phyloP scores from a whole-genome alignment of 495 filamentous ascomycete species.

The Aspergillus kassunensis region DNA sequence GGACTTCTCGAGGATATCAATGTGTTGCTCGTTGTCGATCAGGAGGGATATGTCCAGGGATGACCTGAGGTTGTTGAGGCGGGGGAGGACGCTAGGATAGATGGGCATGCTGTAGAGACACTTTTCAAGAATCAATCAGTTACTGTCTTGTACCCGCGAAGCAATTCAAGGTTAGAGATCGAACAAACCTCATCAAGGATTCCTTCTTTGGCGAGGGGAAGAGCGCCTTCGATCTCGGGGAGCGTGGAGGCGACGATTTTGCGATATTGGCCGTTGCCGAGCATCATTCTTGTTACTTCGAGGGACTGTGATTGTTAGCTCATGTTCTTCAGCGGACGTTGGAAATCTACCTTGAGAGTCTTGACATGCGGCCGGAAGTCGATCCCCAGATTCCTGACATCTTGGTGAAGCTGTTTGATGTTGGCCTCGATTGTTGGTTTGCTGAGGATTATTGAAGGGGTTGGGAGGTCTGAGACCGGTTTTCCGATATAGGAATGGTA shows the following conservation, averaged over 20 bases:
- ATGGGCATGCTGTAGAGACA: constrained; percentile 34
- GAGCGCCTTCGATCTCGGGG: constrained; percentile 25
- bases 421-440: constrained; percentile 30
- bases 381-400: constrained; percentile 31
- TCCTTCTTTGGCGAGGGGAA: constrained; percentile 30
- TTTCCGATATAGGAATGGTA: constrained; percentile 29
- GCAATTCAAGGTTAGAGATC: background rate
- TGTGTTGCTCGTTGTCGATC: constrained; percentile 34
- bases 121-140: no score
- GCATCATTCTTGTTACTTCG: constrained; percentile 33
- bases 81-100: constrained; percentile 25
- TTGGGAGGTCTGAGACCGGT: constrained; percentile 25
- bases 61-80: constrained; percentile 21
- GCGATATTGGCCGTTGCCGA: constrained; percentile 26
- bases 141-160: no score
- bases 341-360: constrained; percentile 31
- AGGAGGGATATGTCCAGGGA: constrained; percentile 28
- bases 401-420: constrained; percentile 23
- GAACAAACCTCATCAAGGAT: constrained; percentile 29
- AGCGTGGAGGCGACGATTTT: constrained; percentile 33
- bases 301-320: constrained; percentile 19
- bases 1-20: constrained; percentile 27
- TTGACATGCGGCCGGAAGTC: constrained; percentile 34
- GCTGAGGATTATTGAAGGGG: constrained; percentile 30
- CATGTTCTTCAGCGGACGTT: background rate